These are phyloP conservation scores for Tuber calosporum DNA, from an alignment of 495 filamentous ascomycete species.

Conservation along the genomic window DNA sequence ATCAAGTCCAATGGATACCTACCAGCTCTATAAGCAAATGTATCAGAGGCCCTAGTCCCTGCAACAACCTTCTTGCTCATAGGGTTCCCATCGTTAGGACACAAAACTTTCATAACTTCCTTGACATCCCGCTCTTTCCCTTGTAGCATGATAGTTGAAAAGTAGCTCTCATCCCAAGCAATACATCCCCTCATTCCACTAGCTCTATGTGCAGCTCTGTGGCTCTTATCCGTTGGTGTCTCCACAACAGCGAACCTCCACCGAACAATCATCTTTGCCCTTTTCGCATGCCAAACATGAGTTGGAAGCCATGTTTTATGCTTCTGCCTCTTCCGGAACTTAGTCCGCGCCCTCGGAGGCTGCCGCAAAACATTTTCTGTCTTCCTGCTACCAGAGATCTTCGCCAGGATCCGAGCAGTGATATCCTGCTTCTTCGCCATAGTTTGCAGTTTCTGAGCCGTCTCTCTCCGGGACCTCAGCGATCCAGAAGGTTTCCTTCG, in stretches of 20 bases:
- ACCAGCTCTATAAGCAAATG: conserved; percentile 57
- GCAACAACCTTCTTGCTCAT: conserved; percentile 56
- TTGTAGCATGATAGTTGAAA: conserved; percentile 73
- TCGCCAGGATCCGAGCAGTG: conserved; percentile 48
- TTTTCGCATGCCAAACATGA: conserved; percentile 87
- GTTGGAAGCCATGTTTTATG: conserved; percentile 93
- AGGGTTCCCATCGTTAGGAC: conserved; percentile 52
- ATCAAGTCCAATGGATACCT: conserved; percentile 54
- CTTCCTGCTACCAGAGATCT: neutral
- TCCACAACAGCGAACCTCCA: conserved; percentile 86
- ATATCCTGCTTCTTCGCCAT: conserved; percentile 54
- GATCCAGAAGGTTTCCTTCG: conserved; percentile 63
- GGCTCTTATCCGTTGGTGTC: conserved; percentile 79
- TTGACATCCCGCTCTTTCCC: conserved; percentile 58
- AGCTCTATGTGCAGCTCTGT: conserved; percentile 80
- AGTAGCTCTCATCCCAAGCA: conserved; percentile 93
- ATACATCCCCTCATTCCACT: conserved; percentile 55
- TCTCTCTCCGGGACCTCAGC: conserved; percentile 73
- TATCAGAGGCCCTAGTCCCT: conserved; percentile 62
- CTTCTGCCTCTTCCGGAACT: conserved; percentile 75
- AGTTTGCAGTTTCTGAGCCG: conserved; percentile 61
- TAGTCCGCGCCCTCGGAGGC: conserved; percentile 58
- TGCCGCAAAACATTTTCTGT: conserved; percentile 54
- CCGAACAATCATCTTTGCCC: conserved; percentile 75
- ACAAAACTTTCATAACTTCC: conserved; percentile 57